Base-by-base conservation (phyloP, 164 flowering plant genomes). In the Santalum album region DNA sequence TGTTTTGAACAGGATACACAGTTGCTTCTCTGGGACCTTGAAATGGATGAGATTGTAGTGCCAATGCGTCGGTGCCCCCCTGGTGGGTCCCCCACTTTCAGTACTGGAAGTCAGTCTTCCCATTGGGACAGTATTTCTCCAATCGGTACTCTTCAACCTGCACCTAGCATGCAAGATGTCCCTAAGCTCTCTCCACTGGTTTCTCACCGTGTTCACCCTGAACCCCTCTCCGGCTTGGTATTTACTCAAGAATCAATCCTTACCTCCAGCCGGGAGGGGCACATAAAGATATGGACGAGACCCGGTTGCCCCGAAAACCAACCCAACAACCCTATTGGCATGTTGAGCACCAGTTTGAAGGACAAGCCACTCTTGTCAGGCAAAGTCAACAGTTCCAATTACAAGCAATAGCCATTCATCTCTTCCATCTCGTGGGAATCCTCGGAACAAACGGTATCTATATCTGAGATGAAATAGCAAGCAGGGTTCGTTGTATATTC, bases 121-220 rank as follows among this genome's bases (percentile, higher is more conserved):
- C 90, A 83, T 22, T 94, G 96, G 95, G 99, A 90, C 59, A 82
- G 45, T 27, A 62, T 67, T n/a, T 39, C 45, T 57, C 90, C 95
- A 0, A 70, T 78, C 21, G 97, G 96, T 5, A 82, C 95, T 18
- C 76, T 94, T 58, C 99, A 83, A 60, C 82, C 97, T 42, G 87
- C 99, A 50, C 99, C 97, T 49, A 82, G 95, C 71, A 90, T 83
- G 76, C 73, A 87, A 62, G 95, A 94, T 58, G 88, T 94, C 63
- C 99, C 97, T 22, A 94, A 94, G 65, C 75, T 94, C 25, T 87
- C 96, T 6, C 97, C 99, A 3, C 53, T 86, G 29, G 89, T 84
- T 27, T 81, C 83, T 25, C 99, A 94, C 57, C 97, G 95, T 20
- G 96, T 87, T 18, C 92, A 89, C 65, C 71, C 83, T 0, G 97